phyloP scores from a whole-genome alignment of 768 basidiomycete species.

The Boletus vermiculosoides region DNA sequence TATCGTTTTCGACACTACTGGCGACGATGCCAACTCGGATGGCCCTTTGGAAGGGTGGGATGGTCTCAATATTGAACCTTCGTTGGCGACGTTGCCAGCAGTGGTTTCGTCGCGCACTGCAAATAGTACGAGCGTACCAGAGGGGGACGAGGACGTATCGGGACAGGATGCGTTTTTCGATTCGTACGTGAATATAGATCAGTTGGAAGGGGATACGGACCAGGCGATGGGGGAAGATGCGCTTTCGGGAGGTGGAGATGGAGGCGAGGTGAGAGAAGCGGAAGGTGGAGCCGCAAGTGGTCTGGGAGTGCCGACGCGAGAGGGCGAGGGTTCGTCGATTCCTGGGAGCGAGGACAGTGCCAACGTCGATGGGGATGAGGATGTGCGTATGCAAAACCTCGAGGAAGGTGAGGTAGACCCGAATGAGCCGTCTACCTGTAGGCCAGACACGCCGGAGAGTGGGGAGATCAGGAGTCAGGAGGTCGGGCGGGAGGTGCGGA shows the following conservation, averaged over 20 bases:
- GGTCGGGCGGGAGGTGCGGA: neutral
- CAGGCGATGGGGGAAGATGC: neutral
- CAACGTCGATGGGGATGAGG: neutral
- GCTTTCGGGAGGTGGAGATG: neutral
- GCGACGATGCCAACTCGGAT: neutral
- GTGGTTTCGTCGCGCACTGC: neutral
- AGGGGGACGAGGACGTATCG: neutral
- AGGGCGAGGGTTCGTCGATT: neutral
- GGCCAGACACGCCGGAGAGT: constrained; percentile 5
- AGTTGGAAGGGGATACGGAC: constrained; percentile 2
- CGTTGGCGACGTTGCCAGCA: neutral
- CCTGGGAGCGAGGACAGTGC: neutral
- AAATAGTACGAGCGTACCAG: neutral
- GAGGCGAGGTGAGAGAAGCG: neutral
- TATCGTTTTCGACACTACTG: constrained; percentile 13
- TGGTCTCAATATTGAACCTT: constrained; percentile 10
- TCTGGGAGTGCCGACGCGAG: neutral
- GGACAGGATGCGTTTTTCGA: constrained; percentile 17
- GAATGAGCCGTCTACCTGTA: neutral
- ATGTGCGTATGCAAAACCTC: neutral
- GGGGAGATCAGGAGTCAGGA: constrained; percentile 19
- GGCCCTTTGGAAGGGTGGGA: constrained; percentile 4
- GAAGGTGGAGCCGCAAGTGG: neutral
- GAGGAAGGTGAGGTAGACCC: constrained; percentile 21
- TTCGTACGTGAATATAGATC: constrained; percentile 26